Evolutionary conservation across 805 yeast species (phyloP), one percentile per base, ranked within the genome.

Genomic region (Ogataea saltuana): DNA sequence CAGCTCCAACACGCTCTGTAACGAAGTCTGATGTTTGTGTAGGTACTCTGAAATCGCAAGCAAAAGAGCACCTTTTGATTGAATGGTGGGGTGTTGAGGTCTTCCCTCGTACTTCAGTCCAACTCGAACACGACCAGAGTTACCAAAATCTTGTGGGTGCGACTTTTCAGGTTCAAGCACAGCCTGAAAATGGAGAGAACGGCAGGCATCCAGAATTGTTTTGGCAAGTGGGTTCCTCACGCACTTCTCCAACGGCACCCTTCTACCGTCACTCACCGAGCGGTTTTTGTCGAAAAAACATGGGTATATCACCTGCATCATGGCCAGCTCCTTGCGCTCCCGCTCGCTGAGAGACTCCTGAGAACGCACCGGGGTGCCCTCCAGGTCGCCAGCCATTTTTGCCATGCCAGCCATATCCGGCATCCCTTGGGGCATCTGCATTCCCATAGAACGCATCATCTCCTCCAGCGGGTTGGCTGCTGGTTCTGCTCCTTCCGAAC

Each of bases 61-160:
- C 62, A 85, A 68, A 35, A 91, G 64, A 36, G 78, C 80, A 54
- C 95, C 78, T 61, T 90, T 89, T 49, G 75, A 78, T 41, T 63
- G 64, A 28, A 69, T 36, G n/a, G 42, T 18, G 20, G 59, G 54
- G 13, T 61, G 59, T 11, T 66, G 69, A 9, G 72, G 60, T 20
- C 63, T 54, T 1, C 79, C 81, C 36, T 75, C 74, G 44, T 42
- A 56, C 56, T 80, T 83, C 30, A 88, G 52, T 33, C 80, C 69
- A 17, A 89, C 84, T 53, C 96, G 78, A 26, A 93, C 90, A 57
- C 98, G 76, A n/a, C 99, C 99, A 4, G 97, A 95, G 60, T 91
- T 91, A 52, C 98, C 95, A 76, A 84, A 93, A 66, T 91, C 98
- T 64, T 90, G 96, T 10, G 98, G 98, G 66, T 91, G 99, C 1